These are phyloP conservation scores for Thalia dealbata DNA, from an alignment of 176 grass and related monocot species.

Conservation along the genomic window DNA sequence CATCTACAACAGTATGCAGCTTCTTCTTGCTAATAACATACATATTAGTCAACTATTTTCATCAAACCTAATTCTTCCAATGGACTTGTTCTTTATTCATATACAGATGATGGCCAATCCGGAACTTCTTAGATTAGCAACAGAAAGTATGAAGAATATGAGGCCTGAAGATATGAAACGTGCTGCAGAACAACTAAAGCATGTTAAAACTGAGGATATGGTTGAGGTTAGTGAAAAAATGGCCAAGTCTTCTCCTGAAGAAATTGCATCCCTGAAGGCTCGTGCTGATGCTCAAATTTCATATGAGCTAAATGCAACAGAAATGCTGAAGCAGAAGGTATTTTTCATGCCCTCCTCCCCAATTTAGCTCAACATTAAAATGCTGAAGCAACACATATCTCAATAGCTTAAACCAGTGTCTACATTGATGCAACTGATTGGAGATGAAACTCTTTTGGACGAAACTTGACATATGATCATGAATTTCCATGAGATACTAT, in stretches of 20 bases:
- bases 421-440: neutral
- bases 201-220: constrained; percentile 76
- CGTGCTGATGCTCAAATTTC: constrained; percentile 72
- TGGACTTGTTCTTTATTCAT: constrained; percentile 5
- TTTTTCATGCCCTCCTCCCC: neutral
- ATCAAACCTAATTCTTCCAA: neutral
- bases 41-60: no score
- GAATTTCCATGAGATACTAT: neutral
- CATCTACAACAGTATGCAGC: no score
- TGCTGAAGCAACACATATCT: neutral
- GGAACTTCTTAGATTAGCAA: constrained; percentile 61
- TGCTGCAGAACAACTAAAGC: constrained; percentile 74
- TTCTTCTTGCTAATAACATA: no score
- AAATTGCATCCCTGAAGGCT: constrained; percentile 76
- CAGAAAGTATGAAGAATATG: constrained; percentile 95
- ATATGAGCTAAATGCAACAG: constrained; percentile 59
- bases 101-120: constrained; percentile 93
- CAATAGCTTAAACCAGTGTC: neutral
- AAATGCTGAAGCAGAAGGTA: constrained; percentile 85
- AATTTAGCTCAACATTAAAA: neutral
- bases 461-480: neutral
- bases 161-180: constrained; percentile 60
- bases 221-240: constrained; percentile 68
- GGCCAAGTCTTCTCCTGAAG: constrained; percentile 66
- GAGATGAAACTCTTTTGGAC: neutral